A percentile compares a stretch with the other conserved stretches of the same genome.
Evolutionary conservation across 208 protist species (phyloP).

Genomic region (Blechomonas ayalai): DNA sequence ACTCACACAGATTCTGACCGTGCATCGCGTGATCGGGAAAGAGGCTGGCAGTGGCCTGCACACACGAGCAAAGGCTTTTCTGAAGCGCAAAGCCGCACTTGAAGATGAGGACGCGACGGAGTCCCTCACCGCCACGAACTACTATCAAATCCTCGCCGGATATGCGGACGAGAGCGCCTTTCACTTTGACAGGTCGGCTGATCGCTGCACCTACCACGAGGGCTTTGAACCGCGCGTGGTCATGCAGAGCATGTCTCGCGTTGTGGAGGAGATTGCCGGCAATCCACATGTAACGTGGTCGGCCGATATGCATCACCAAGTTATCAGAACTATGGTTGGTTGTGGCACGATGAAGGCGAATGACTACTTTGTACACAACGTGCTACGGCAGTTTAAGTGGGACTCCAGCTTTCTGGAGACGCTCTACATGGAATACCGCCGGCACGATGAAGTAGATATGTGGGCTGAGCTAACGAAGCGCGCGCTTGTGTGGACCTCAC

Average conservation of each 20-base stretch:
- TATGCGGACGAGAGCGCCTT: conserved; percentile 75
- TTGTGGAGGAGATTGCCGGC: conserved; percentile 55
- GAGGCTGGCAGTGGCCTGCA: conserved; percentile 36
- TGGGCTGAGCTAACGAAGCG: conserved; percentile 89
- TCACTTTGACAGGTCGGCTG: conserved; percentile 21
- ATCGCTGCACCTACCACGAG: conserved; percentile 31
- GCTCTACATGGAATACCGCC: conserved; percentile 85
- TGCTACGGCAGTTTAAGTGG: conserved; percentile 83
- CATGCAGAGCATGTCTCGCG: conserved; percentile 30
- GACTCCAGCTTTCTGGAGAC: conserved; percentile 66
- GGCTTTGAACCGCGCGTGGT: conserved; percentile 44
- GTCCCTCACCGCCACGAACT: conserved; percentile 59
- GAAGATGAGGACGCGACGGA: conserved; percentile 22
- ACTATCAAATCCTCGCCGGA: conserved; percentile 64
- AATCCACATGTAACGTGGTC: conserved; percentile 79
- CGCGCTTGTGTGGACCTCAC: conserved; percentile 82
- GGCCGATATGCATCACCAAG: conserved; percentile 81
- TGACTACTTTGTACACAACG: conserved; percentile 87
- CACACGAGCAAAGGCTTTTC: conserved; percentile 44
- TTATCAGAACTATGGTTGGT: conserved; percentile 64
- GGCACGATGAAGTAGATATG: conserved; percentile 68
- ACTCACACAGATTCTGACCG: conserved; percentile 46
- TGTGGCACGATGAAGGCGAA: conserved; percentile 88
- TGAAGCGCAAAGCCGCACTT: conserved; percentile 32
- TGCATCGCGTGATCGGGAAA: conserved; percentile 59